These are phyloP conservation scores for Physcomitrium patens DNA, from an alignment of 225 moss, liverwort and hornwort species.

Conservation along the genomic window DNA sequence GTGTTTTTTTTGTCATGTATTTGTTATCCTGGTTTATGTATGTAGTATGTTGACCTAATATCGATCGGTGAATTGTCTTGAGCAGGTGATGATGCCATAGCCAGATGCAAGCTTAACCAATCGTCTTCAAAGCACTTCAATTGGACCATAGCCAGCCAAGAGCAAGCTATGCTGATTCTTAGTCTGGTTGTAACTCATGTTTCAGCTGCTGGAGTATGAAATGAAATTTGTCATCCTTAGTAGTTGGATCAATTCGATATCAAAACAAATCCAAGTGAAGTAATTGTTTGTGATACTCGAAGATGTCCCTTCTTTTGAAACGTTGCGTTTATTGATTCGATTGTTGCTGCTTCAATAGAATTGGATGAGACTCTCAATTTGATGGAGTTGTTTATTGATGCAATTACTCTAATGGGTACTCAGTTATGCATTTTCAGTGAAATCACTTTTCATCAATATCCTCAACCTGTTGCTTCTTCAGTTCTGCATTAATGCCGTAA, in stretches of 20 bases:
- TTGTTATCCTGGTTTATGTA: not conserved
- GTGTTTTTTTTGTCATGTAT: not conserved
- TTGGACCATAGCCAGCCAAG: slow-evolving; percentile 6
- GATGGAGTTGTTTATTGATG: slow-evolving; percentile 27
- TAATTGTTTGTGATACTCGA: slow-evolving; percentile 4
- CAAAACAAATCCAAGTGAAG: slow-evolving; percentile 11
- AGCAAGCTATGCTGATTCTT: slow-evolving; percentile 25
- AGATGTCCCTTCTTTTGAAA: slow-evolving; percentile 2
- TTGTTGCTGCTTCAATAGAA: slow-evolving; percentile 32
- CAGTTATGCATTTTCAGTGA: slow-evolving; percentile 2
- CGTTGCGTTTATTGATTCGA: slow-evolving; percentile 7
- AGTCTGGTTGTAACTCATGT: slow-evolving; percentile 29
- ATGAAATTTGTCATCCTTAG: slow-evolving; percentile 24
- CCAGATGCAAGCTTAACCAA: slow-evolving; percentile 1
- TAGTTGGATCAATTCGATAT: slow-evolving; percentile 23
- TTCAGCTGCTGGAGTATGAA: slow-evolving; percentile 17
- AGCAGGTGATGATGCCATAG: slow-evolving; percentile 22
- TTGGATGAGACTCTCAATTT: slow-evolving; percentile 21
- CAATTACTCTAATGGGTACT: slow-evolving; percentile 19
- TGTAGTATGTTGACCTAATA: slow-evolving; percentile 17
- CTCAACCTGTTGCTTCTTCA: too few relatives aligned
- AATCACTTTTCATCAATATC: too few relatives aligned
- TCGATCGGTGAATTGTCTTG: slow-evolving; percentile 3
- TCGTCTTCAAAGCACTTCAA: slow-evolving; percentile 16
- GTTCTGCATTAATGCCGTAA: too few relatives aligned